Base-by-base conservation (phyloP, 495 filamentous ascomycete species). In the Tricharina praecox region DNA sequence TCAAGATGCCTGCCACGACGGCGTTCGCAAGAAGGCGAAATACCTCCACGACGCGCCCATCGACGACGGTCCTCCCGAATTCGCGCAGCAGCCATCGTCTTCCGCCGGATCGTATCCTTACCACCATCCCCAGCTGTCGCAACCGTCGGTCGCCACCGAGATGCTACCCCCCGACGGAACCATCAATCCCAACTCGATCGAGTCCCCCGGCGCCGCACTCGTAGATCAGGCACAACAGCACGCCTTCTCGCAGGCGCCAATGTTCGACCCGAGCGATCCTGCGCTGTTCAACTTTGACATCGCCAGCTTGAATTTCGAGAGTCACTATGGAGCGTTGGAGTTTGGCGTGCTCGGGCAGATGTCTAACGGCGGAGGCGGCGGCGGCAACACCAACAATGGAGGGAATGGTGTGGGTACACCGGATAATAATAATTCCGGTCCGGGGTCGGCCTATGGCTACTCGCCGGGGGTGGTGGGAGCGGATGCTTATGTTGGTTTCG, bases 1-100 rank as follows among this genome's bases (percentile, higher is more conserved):
- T 37, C 81, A 84, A 51, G 84, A 93, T 62, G 73, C 72, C 32
- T 97, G 90, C 62, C 84, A 93, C 60, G 90, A 97, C 59, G 90
- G 90, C 34, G 85, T 94, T 32, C 81, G 90, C 50, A 96, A 97
- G 66, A 97, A 96, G 70, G 90, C 90, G 52, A 97, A 97, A 63
- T 97, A 97, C 67, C 79, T 97, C 39, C 87, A 94, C 64, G 90
- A 95, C 68, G 85, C 88, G 21, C 85, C 87, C 30, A 74, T 82
- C 47, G 85, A 90, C 32, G 56, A 59, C 32, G 56, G 51, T 15
- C 54, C 54, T 32, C 47, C 56, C 21, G 56, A 59, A 43, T 59
- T 59, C 38, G 45, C 56, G 7, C 37, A 23, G 13, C 42, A 44
- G 45, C 54, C 54, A 18, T 43, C 53, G 15, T 52, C 54, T 10